Base-by-base conservation (phyloP, 192 early-diverging fungal genomes). In the Backusella psychrophila region DNA sequence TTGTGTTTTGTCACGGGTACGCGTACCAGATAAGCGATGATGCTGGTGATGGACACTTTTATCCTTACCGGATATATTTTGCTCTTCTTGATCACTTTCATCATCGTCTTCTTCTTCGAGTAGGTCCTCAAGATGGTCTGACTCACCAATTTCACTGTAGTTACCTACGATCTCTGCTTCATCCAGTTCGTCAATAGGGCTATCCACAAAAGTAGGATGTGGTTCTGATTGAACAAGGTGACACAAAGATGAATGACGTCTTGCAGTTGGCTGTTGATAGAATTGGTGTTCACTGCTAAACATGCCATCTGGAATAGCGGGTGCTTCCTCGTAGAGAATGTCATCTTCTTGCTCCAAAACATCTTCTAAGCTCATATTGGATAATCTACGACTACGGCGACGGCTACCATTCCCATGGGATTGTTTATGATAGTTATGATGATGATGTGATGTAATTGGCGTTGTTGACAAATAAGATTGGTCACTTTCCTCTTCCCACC, bases 401-500 rank as follows among this genome's bases (percentile, higher is more conserved):
- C 42, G 21, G 31, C 15, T 5, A 44, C 5, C 21, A 31, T 12
- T 71, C 15, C 41, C 41, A 15, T 71, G 41, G 15, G 41, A 15
- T 23, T 44, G 41, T 2, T 23, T 44, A 21, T 38, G 36, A 69
- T 34, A 9, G 35, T 34, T 33, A 38, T 38, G 35, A 21, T 34
- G 33, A n/a, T 36, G 12, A 3, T 26, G 23, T 12, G 44, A 49
- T 31, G 36, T 26, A 63, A 63, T 23, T 29, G 23, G 56, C 9
- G 56, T 3, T n/a, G 56, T 12, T 12, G 21, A 33, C 26, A 49
- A 9, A 29, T 73, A 73, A 23, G 34, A n/a, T 36, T 26, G 67
- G 14, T 59, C 68, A 3, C 35, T 8, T 44, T 68, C 74, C 7
- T 75, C 74, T 23, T 66, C 66, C 39, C 74, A 84, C 6, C 83